phyloP scores from a whole-genome alignment of 345 rosid species.

The Euphorbia tirucalli region DNA sequence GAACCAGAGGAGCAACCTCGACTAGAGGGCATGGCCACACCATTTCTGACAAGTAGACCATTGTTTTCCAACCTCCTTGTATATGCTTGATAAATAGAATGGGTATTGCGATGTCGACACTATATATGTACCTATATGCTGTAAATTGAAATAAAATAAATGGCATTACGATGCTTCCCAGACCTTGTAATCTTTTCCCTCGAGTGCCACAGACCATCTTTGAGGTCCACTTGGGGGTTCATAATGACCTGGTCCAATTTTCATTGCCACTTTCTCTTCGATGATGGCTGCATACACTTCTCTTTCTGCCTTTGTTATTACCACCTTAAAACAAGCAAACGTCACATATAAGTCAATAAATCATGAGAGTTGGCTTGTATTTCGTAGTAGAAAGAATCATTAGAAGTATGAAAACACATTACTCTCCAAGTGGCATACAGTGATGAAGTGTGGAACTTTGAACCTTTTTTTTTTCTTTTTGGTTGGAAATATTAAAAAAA shows the following conservation, averaged over 20 bases:
- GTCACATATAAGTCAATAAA: conserved; percentile 3
- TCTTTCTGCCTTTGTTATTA: conserved; percentile 68
- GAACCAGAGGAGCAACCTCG: not conserved
- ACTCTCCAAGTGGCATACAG: not conserved
- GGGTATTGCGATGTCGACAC: not conserved
- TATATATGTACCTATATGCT: not conserved
- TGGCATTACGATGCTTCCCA: conserved; percentile 70
- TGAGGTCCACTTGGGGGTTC: conserved; percentile 60
- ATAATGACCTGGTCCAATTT: conserved; percentile 87
- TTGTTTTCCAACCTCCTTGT: not conserved
- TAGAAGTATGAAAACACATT: not conserved
- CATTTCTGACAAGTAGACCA: not conserved
- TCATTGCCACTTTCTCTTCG: conserved; percentile 75
- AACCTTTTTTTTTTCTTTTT: too few relatives aligned
- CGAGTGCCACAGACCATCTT: conserved; percentile 58
- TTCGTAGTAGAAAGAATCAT: not conserved
- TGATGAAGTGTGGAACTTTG: not conserved
- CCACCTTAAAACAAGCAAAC: conserved; percentile 41
- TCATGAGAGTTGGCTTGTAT: not conserved
- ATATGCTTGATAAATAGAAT: conserved; percentile 1
- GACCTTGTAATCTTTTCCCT: conserved; percentile 84
- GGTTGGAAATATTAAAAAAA: too few relatives aligned
- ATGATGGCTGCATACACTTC: conserved; percentile 85
- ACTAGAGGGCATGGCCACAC: not conserved
- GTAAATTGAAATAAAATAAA: not conserved